Percentiles rank a stretch among this genome's conserved stretches.
These are phyloP conservation scores for Vaccinium darrowii DNA, from an alignment of 148 eudicot species.

Conservation along the genomic window DNA sequence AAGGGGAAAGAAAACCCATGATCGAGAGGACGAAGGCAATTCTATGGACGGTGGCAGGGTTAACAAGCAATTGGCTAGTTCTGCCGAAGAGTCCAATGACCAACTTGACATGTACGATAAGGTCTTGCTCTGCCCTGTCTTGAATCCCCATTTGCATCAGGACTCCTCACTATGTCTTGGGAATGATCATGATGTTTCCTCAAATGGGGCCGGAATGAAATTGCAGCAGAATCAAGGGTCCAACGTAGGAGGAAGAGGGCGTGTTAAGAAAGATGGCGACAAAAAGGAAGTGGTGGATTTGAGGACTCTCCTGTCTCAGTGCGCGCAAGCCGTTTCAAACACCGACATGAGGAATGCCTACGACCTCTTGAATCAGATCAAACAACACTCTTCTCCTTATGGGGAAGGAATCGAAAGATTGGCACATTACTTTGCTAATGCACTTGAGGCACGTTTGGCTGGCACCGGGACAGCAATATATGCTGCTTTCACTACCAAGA, in stretches of 20 bases:
- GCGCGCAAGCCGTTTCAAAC: slow-evolving; percentile 55
- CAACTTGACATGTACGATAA: slow-evolving; percentile 39
- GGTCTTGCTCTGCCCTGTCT: slow-evolving; percentile 27
- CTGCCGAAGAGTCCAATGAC: slow-evolving; percentile 33
- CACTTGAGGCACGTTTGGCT: slow-evolving; percentile 39
- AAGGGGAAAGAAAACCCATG: slow-evolving; percentile 40
- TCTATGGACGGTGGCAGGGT: slow-evolving; percentile 25
- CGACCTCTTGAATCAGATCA: slow-evolving; percentile 36
- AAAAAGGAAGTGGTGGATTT: slow-evolving; percentile 48
- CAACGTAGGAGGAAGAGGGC: slow-evolving; percentile 16
- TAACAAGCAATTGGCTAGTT: slow-evolving; percentile 44
- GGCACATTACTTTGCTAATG: slow-evolving; percentile 36
- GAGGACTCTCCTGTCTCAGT: slow-evolving; percentile 48
- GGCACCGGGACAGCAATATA: slow-evolving; percentile 51
- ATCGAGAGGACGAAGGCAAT: slow-evolving; percentile 38
- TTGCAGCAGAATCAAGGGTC: not conserved
- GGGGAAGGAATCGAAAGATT: slow-evolving; percentile 34
- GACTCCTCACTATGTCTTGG: not conserved
- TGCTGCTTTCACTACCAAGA: slow-evolving; percentile 19
- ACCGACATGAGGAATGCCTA: slow-evolving; percentile 38
- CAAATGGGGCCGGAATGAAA: not conserved
- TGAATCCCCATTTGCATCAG: slow-evolving; percentile 17
- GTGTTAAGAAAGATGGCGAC: slow-evolving; percentile 15
- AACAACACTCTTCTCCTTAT: slow-evolving; percentile 31
- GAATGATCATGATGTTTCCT: not conserved